A percentile compares a stretch with the other conserved stretches of the same genome.
Evolutionary conservation across 2,329 filamentous ascomycete genomes (phyloP).

Genomic region (Stemphylium vesicarium): DNA sequence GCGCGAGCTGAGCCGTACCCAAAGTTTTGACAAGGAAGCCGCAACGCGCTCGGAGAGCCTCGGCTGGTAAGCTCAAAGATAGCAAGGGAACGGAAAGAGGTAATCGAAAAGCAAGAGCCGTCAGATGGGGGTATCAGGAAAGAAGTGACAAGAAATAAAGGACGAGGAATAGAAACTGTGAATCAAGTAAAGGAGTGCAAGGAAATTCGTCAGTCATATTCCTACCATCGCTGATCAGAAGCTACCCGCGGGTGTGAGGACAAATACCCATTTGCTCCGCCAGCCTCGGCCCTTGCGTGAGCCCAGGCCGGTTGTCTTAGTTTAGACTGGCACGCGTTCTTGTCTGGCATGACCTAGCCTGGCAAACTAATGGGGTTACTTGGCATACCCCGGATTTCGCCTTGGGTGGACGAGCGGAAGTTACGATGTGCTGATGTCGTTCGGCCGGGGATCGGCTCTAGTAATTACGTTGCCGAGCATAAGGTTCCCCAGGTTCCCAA

Average conservation of each 20-base stretch:
- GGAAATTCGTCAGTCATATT: slow-evolving; percentile 36
- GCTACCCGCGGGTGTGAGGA: slow-evolving; percentile 45
- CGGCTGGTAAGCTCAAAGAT: neutral
- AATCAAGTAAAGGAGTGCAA: slow-evolving; percentile 14
- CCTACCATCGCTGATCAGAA: slow-evolving; percentile 11
- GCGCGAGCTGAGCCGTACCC: neutral
- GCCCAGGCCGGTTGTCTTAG: slow-evolving; percentile 29
- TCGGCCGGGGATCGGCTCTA: slow-evolving; percentile 41
- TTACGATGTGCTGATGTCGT: slow-evolving; percentile 26
- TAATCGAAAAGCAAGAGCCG: slow-evolving; percentile 1
- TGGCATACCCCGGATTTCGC: slow-evolving; percentile 38
- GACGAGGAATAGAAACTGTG: slow-evolving; percentile 7
- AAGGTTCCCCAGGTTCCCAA: neutral
- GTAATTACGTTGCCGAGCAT: slow-evolving; percentile 20
- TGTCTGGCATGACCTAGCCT: slow-evolving; percentile 7
- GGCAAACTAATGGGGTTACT: slow-evolving; percentile 8
- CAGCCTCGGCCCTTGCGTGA: slow-evolving; percentile 44
- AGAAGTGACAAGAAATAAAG: slow-evolving; percentile 1
- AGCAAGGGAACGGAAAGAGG: slow-evolving; percentile 25
- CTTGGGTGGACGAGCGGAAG: slow-evolving; percentile 46
- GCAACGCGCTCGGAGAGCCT: neutral
- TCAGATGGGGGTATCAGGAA: slow-evolving; percentile 10
- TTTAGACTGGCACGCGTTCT: slow-evolving; percentile 28
- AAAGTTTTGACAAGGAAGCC: neutral
- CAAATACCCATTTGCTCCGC: slow-evolving; percentile 29